Evolutionary conservation across 2,329 filamentous ascomycete genomes (phyloP), one percentile per base, ranked within the genome.

Genomic region (Fusarium nodosum): DNA sequence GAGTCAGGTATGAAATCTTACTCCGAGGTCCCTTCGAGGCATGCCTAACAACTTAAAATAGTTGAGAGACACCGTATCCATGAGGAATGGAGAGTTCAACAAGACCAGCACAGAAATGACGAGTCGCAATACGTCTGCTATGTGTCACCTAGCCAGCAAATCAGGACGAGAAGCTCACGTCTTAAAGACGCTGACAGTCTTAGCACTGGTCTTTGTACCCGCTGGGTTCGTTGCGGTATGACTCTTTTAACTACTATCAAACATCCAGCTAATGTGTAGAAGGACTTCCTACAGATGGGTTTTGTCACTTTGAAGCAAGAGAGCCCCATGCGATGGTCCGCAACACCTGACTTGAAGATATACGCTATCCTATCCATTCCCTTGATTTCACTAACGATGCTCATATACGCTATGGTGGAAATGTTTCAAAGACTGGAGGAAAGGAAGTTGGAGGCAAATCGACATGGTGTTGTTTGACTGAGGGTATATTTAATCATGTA

Each of bases 201-300:
- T 48, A 3, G 46, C 46, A 18, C 20, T 48, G 46, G 46, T 48
- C 3, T 48, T 48, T n/a, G 46, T 48, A 15, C 46, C 46, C 13
- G 46, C 46, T 8, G 28, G 28, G 5, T 48, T 48, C 16, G 16
- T 33, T 16, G 45, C 45, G 4, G 45, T 48, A 34, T 18, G 45
- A n/a, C n/a, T 33, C 20, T 24, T 3, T 4, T 31, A n/a, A n/a
- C n/a, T n/a, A n/a, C n/a, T n/a, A n/a, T n/a, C n/a, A n/a, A n/a
- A n/a, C n/a, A n/a, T n/a, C n/a, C n/a, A n/a, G n/a, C n/a, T n/a
- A n/a, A n/a, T n/a, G n/a, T n/a, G n/a, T n/a, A n/a, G n/a, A n/a
- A 48, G 45, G 45, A 48, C 5, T 48, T 48, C 3, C 2, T 48
- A 8, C 46, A 48, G 30, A 48, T 48, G 45, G 45, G 45, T 48